Evolutionary conservation across 179 eudicot genomes (phyloP), one percentile per base, ranked within the genome.

Genomic region (Carnegiea gigantea): DNA sequence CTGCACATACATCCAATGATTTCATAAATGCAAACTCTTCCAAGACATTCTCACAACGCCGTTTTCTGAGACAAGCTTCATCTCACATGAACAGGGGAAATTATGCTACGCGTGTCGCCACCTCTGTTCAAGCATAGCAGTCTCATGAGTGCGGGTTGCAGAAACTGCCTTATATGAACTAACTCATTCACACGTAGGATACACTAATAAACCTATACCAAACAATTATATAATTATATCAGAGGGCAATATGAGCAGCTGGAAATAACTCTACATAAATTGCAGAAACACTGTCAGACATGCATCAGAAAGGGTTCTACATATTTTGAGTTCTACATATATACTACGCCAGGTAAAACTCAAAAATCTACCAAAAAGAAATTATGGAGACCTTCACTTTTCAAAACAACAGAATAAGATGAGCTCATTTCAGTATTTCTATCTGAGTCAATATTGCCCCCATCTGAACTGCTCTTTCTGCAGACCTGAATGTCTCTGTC

Each of bases 201-300:
- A 36, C 6, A 10, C 73, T 70, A 5, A 70, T 3, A 30, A 65
- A 9, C 71, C 49, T 14, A 2, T 51, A 24, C 38, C 64, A n/a
- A 76, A 53, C 65, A 49, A 53, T 23, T 53, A 18, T 23, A 44
- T 62, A 17, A 36, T 33, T 40, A 65, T 76, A 83, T 49, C 51
- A 49, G 36, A 57, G 53, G 79, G 30, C 33, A 57, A 49, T 5
- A 36, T 62, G 44, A 44, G 60, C 18, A 82, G 59, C 40, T 48
- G 67, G 33, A 79, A 24, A 67, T 30, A 78, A 44, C 57, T 75
- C 70, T 77, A 77, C 78, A 81, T 77, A 53, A 68, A 71, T 77
- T 70, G 46, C 23, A 36, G 73, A 36, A 70, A 36, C 14, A 30
- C 73, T 36, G 6, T 5, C 15, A 30, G 38, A 36, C 44, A 36